These are phyloP conservation scores for Endothia cerciana DNA, from an alignment of 2,329 filamentous ascomycete genomes.

Conservation along the genomic window DNA sequence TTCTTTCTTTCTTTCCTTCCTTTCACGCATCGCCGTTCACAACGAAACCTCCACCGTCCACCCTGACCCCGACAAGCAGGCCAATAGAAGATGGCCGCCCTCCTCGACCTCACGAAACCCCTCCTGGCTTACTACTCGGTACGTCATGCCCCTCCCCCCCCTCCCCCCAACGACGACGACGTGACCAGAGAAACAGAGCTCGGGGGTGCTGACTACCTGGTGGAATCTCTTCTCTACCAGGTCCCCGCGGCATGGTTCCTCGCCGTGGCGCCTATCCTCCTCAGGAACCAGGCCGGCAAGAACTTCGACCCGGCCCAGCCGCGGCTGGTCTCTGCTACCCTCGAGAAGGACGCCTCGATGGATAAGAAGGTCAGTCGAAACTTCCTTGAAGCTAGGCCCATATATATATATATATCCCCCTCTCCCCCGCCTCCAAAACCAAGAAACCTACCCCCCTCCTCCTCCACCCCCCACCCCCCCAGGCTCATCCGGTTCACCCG, in stretches of 20 bases:
- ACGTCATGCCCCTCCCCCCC: too few relatives aligned
- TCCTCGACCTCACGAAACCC: conserved; percentile 33
- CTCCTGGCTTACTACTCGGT: conserved; percentile 37
- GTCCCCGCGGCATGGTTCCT: conserved; percentile 46
- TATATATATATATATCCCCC: neutral
- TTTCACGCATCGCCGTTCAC: neutral
- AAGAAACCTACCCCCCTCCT: neutral
- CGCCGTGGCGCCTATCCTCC: conserved; percentile 43
- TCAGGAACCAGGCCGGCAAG: conserved; percentile 36
- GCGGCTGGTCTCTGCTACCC: conserved; percentile 38
- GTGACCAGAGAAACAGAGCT: neutral
- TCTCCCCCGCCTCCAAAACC: neutral
- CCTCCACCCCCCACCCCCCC: too few relatives aligned
- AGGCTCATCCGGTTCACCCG: too few relatives aligned
- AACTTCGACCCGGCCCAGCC: conserved; percentile 46
- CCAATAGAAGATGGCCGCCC: conserved; percentile 29
- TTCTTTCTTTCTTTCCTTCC: too few relatives aligned
- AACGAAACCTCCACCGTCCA: neutral
- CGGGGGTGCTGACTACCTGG: neutral
- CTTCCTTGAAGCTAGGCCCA: neutral
- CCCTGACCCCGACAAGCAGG: conserved; percentile 35
- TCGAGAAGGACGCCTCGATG: conserved; percentile 40
- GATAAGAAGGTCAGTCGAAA: conserved; percentile 32
- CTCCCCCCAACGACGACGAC: neutral
- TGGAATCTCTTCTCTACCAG: conserved; percentile 35